A percentile compares a stretch with the other conserved stretches of the same genome.
phyloP scores from a whole-genome alignment of 768 basidiomycete species.

The Coprinopsis marcescibilis region DNA sequence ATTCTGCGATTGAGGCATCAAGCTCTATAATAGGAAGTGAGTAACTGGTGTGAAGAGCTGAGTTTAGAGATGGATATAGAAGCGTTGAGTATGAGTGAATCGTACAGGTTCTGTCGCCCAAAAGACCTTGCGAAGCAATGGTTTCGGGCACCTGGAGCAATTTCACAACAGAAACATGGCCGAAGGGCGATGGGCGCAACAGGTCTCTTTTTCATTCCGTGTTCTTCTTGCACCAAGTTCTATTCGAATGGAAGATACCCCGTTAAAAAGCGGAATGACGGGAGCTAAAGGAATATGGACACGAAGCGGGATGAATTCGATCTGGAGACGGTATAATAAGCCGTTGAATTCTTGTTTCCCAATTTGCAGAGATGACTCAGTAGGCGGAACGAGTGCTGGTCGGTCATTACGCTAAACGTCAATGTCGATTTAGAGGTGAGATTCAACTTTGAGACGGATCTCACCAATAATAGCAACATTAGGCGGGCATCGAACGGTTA shows the following conservation, averaged over 20 bases:
- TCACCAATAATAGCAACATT: background rate
- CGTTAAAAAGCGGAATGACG: constrained; percentile 1
- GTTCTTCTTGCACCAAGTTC: background rate
- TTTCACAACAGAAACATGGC: background rate
- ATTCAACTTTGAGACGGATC: background rate
- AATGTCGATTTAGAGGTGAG: background rate
- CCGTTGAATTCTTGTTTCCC: too few relatives aligned
- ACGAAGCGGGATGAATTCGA: background rate
- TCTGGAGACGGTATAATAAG: too few relatives aligned
- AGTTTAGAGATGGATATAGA: constrained; percentile 1
- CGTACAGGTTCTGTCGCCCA: constrained; percentile 9
- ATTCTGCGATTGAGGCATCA: background rate
- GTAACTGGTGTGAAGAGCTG: background rate
- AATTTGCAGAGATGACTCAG: too few relatives aligned
- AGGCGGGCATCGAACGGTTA: constrained; percentile 3
- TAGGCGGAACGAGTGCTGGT: too few relatives aligned
- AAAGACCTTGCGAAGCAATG: background rate
- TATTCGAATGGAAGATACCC: background rate
- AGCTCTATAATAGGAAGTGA: too few relatives aligned
- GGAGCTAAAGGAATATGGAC: background rate
- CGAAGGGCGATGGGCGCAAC: background rate
- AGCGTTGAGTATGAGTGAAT: constrained; percentile 5
- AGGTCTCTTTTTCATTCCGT: background rate
- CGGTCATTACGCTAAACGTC: background rate
- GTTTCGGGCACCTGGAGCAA: background rate